A percentile compares a stretch with the other conserved stretches of the same genome.
Evolutionary conservation across 208 protist species (phyloP).

Genomic region (Trypanosoma conorhini): DNA sequence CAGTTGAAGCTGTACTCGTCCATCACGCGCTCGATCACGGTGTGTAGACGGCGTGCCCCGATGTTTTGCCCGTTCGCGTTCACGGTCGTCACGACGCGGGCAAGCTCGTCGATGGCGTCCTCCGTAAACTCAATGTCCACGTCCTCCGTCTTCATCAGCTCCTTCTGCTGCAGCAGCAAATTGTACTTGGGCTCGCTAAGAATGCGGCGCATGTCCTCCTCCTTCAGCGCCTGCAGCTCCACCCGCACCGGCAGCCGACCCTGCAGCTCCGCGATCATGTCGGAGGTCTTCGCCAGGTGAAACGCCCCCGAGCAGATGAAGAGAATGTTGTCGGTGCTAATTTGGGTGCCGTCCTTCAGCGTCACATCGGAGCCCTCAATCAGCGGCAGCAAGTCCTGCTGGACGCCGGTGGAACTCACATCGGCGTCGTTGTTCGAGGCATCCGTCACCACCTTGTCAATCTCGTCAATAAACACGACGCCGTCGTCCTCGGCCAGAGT

Average conservation of each 20-base stretch:
- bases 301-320: constrained; percentile 98
- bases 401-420: constrained; percentile 95
- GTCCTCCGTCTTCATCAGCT: constrained; percentile 94
- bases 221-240: constrained; percentile 95
- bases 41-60: constrained; percentile 96
- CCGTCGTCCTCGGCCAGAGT: constrained; percentile 93
- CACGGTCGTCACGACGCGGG: constrained; percentile 87
- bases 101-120: constrained; percentile 91
- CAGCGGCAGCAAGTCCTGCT: constrained; percentile 98
- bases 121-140: constrained; percentile 95
- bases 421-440: constrained; percentile 61
- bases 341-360: constrained; percentile 95
- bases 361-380: constrained; percentile 96
- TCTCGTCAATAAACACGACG: constrained; percentile 99
- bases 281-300: constrained; percentile 89
- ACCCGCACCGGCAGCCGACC: constrained; percentile 98
- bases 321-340: constrained; percentile 97
- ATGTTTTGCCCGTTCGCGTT: constrained; percentile 97
- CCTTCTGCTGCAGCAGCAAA: constrained; percentile 91
- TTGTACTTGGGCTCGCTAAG: constrained; percentile 97
- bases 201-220: constrained; percentile 96
- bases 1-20: constrained; percentile 95
- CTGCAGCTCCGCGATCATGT: constrained; percentile 96
- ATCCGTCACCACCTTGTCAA: constrained; percentile 96
- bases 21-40: constrained; percentile 95